These are phyloP conservation scores for Leccinum barrowsii DNA, from an alignment of 768 basidiomycete genomes.

Conservation along the genomic window DNA sequence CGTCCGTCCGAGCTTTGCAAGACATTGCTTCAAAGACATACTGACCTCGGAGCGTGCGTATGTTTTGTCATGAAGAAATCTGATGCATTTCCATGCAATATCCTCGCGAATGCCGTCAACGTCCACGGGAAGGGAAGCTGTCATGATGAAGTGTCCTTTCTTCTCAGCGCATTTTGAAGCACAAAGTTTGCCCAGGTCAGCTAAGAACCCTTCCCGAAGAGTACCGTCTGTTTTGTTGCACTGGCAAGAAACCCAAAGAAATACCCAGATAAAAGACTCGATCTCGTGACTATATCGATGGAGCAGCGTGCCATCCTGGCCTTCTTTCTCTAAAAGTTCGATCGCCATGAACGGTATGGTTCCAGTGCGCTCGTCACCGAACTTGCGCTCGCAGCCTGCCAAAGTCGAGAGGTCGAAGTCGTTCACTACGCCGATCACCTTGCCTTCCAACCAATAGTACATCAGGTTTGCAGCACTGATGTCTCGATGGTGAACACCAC, in stretches of 20 bases:
- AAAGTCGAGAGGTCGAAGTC: conserved; percentile 11
- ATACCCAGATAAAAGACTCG: conserved; percentile 4
- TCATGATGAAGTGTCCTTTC: neutral
- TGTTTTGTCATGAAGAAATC: too few relatives aligned
- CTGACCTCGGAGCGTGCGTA: too few relatives aligned
- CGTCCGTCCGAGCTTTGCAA: too few relatives aligned
- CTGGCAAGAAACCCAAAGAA: neutral
- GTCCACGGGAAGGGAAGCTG: too few relatives aligned
- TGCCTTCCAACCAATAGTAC: neutral
- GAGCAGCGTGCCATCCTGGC: neutral
- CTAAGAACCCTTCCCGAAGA: neutral
- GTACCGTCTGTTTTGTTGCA: neutral
- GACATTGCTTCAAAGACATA: too few relatives aligned
- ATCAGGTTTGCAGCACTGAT: conserved; percentile 16
- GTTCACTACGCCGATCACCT: conserved; percentile 7
- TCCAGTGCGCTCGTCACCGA: conserved; percentile 7
- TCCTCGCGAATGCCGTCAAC: too few relatives aligned
- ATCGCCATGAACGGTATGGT: conserved; percentile 16
- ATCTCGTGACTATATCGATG: neutral
- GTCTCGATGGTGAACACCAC: conserved; percentile 9
- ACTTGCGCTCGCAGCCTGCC: neutral
- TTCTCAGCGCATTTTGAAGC: neutral
- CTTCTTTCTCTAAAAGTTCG: neutral
- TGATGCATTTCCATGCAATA: too few relatives aligned
- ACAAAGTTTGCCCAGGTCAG: neutral